Conservation (phyloP, 768 basidiomycete genomes). For the Lactarius vividus region DNA sequence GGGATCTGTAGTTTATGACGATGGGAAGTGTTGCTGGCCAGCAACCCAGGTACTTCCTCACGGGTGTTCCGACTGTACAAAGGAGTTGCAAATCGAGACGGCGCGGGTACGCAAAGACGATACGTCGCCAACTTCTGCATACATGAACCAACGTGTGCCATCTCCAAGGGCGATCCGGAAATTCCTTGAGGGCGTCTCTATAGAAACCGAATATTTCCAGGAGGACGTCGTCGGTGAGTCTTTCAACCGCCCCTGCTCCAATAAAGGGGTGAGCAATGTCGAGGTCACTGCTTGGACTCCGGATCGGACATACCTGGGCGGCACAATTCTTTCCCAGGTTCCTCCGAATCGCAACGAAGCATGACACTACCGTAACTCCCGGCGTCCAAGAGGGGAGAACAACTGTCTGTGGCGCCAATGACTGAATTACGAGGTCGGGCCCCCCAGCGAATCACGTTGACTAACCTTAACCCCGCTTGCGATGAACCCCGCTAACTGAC, state of each 20-base stretch:
- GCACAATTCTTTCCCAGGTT: background rate
- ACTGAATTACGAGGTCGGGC: background rate
- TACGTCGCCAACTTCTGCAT: background rate
- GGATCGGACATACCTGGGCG: background rate
- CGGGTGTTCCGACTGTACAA: background rate
- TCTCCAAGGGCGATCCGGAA: background rate
- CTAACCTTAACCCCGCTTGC: background rate
- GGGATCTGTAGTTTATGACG: background rate
- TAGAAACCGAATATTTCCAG: constrained; percentile 7
- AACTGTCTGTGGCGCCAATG: background rate
- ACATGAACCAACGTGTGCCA: background rate
- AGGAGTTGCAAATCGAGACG: background rate
- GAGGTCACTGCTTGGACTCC: background rate
- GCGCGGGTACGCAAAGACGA: background rate
- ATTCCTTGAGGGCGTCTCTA: no score
- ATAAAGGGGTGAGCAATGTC: background rate
- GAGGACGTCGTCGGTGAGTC: background rate
- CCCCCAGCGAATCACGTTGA: no score
- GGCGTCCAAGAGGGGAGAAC: no score
- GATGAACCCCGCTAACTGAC: no score
- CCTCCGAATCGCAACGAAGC: background rate
- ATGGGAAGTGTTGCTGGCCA: constrained; percentile 6
- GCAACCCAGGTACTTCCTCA: background rate
- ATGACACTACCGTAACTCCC: background rate
- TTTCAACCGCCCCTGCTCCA: background rate